Percentiles rank a stretch among this genome's conserved stretches.
Evolutionary conservation across 805 yeast species (phyloP).

Genomic region (Starmerella apicola): DNA sequence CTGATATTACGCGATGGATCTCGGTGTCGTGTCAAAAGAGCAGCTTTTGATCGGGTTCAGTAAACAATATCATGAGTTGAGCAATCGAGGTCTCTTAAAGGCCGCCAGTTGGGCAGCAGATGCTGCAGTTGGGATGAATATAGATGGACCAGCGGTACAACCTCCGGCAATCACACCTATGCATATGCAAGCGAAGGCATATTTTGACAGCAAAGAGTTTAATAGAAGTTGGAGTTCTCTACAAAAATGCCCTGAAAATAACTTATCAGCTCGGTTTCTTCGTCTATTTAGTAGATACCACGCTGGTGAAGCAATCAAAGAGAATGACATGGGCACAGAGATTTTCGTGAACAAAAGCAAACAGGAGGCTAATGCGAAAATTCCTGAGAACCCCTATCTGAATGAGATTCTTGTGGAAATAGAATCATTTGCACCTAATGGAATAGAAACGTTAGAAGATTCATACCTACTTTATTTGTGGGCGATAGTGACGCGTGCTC

Average conservation of each 20-base stretch:
- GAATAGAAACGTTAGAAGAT: too few species aligned
- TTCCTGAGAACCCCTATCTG: conserved; percentile 26
- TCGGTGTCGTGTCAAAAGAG: background rate
- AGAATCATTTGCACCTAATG: conserved; percentile 24
- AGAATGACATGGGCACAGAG: conserved; percentile 62
- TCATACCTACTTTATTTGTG: conserved; percentile 60
- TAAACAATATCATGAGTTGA: conserved; percentile 34
- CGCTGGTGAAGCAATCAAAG: conserved; percentile 61
- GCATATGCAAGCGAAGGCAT: conserved; percentile 51
- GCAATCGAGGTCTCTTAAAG: conserved; percentile 48
- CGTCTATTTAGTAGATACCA: conserved; percentile 57
- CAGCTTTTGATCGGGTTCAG: conserved; percentile 9
- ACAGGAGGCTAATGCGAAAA: conserved; percentile 18
- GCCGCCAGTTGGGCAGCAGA: conserved; percentile 69
- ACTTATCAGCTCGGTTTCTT: conserved; percentile 35
- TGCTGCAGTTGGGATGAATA: conserved; percentile 51
- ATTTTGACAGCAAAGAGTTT: conserved; percentile 75
- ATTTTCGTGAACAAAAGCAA: conserved; percentile 26
- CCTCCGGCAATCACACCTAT: conserved; percentile 30
- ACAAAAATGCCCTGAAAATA: conserved; percentile 34
- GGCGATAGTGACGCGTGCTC: conserved; percentile 55
- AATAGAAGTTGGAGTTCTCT: conserved; percentile 59
- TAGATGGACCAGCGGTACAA: conserved; percentile 14
- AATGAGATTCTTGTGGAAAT: conserved; percentile 31
- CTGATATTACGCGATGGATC: conserved; percentile 1